These are phyloP conservation scores for Allium fistulosum DNA, from an alignment of 106 monocot genomes.

Conservation along the genomic window DNA sequence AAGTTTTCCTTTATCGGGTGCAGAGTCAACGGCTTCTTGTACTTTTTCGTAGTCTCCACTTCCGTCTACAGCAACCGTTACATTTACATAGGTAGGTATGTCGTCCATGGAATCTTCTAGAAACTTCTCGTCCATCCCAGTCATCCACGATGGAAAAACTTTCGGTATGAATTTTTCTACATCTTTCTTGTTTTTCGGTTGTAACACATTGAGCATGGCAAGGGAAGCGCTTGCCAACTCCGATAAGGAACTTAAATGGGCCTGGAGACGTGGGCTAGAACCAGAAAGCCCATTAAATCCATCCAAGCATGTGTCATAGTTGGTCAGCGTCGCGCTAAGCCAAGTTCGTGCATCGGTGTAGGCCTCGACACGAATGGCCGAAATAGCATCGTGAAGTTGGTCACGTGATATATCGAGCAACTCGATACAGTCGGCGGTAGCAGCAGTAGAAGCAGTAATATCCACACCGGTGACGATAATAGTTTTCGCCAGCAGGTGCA, in stretches of 20 bases:
- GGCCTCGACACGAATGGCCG: neutral
- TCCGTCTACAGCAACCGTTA: slow-evolving; percentile 22
- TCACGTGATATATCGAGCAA: slow-evolving; percentile 1
- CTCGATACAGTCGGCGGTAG: neutral
- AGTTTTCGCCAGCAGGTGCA: neutral
- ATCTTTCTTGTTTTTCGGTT: no score
- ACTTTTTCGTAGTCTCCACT: slow-evolving; percentile 21
- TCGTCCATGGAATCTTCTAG: no score
- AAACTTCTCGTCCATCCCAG: no score
- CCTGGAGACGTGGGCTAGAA: no score
- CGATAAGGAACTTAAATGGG: no score
- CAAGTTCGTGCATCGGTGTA: slow-evolving; percentile 1
- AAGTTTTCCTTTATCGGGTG: slow-evolving; percentile 1
- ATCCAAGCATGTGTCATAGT: slow-evolving; percentile 2
- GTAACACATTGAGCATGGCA: no score
- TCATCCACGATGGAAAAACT: no score
- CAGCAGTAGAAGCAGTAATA: neutral
- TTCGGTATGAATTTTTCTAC: no score
- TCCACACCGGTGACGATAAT: no score
- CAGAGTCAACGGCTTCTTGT: slow-evolving; percentile 22
- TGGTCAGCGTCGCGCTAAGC: slow-evolving; percentile 2
- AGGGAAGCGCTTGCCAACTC: no score
- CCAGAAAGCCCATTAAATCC: neutral
- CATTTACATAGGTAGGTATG: neutral
- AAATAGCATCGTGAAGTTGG: neutral